Conservation (phyloP, 495 filamentous ascomycete genomes). For the Aspergillus mulundensis region DNA sequence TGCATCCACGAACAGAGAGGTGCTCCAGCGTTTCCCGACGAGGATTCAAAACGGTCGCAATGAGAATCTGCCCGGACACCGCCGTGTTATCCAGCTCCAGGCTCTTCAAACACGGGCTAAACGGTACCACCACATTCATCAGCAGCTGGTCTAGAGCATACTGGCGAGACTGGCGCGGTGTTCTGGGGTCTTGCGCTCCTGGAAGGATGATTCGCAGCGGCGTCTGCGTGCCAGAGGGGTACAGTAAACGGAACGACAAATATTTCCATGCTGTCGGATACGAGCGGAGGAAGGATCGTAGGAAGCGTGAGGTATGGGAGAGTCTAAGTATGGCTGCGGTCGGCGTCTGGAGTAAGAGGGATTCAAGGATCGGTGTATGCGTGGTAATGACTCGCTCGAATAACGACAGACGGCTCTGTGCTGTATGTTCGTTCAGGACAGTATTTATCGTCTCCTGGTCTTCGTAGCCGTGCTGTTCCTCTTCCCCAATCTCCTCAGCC, state of each 20-base stretch:
- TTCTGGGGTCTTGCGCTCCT: conserved; percentile 31
- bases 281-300: conserved; percentile 50
- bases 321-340: conserved; percentile 54
- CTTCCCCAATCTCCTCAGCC: conserved; percentile 14
- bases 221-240: conserved; percentile 38
- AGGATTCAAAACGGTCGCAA: conserved; percentile 49
- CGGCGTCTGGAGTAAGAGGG: conserved; percentile 53
- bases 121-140: conserved; percentile 51
- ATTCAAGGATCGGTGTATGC: conserved; percentile 54
- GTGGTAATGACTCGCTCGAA: conserved; percentile 53
- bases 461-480: conserved; percentile 13
- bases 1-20: conserved; percentile 59
- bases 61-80: conserved; percentile 53
- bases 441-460: conserved; percentile 28
- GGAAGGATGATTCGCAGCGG: conserved; percentile 32
- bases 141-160: conserved; percentile 56
- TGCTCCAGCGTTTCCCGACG: conserved; percentile 52
- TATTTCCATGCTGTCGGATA: conserved; percentile 61
- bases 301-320: conserved; percentile 53
- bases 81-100: conserved; percentile 61
- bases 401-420: conserved; percentile 36
- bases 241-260: conserved; percentile 54
- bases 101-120: conserved; percentile 51
- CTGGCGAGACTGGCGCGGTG: conserved; percentile 48
- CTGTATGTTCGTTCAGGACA: conserved; percentile 22